Percentiles rank a stretch among this genome's conserved stretches.
These are phyloP conservation scores for Calcarisporium arbuscula DNA, from an alignment of 2,329 filamentous ascomycete species.

Conservation along the genomic window DNA sequence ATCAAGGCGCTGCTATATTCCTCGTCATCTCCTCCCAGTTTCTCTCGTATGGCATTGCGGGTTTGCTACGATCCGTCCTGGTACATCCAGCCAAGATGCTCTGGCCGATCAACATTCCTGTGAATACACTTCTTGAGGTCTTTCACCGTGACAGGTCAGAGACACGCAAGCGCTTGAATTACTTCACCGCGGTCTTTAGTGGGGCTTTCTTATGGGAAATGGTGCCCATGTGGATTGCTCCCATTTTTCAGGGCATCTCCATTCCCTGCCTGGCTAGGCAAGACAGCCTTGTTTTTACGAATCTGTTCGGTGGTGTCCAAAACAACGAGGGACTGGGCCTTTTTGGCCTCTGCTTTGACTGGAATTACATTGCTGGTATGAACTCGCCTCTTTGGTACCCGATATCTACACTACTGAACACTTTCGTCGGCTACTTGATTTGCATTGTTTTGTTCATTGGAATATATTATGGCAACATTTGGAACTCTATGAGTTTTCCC, in stretches of 20 bases:
- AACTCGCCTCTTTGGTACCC: slow-evolving; percentile 30
- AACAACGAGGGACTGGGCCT: slow-evolving; percentile 32
- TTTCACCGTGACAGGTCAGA: slow-evolving; percentile 21
- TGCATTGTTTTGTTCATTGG: slow-evolving; percentile 30
- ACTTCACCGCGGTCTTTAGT: slow-evolving; percentile 33
- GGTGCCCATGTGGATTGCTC: slow-evolving; percentile 40
- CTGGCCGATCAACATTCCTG: slow-evolving; percentile 20
- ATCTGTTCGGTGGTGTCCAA: slow-evolving; percentile 41
- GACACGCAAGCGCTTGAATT: slow-evolving; percentile 30
- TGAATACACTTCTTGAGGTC: slow-evolving; percentile 22
- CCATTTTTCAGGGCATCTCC: slow-evolving; percentile 26
- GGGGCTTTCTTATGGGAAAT: slow-evolving; percentile 40
- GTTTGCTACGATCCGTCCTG: slow-evolving; percentile 37
- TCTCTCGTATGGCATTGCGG: slow-evolving; percentile 42
- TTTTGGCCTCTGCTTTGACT: slow-evolving; percentile 31
- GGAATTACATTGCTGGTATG: slow-evolving; percentile 33
- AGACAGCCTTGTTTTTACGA: slow-evolving; percentile 34
- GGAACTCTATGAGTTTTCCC: slow-evolving; percentile 11
- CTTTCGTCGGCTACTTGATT: slow-evolving; percentile 27
- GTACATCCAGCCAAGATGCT: slow-evolving; percentile 42
- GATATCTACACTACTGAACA: slow-evolving; percentile 30
- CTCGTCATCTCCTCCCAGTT: slow-evolving; percentile 40
- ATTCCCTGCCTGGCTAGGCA: slow-evolving; percentile 40
- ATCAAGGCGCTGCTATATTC: slow-evolving; percentile 34
- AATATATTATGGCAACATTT: slow-evolving; percentile 18